These are phyloP conservation scores for Hypoxylon crocopeplum DNA, from an alignment of 495 filamentous ascomycete genomes.

Conservation along the genomic window DNA sequence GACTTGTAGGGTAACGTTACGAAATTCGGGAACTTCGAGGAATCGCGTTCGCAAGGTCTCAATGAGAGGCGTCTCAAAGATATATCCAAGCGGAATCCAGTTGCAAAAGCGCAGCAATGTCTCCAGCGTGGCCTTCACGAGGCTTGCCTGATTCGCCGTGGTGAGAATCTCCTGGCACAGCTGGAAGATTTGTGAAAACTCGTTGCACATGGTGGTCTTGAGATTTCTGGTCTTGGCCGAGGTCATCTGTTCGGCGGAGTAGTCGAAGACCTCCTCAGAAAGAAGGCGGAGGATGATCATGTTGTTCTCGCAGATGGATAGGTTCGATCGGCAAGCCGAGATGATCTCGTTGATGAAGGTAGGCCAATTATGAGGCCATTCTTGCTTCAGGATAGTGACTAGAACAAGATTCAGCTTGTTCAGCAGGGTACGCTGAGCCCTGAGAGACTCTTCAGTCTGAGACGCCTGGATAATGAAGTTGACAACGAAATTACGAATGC, in stretches of 20 bases:
- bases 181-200: slow-evolving; percentile 97
- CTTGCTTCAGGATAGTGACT: slow-evolving; percentile 96
- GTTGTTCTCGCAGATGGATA: slow-evolving; percentile 99
- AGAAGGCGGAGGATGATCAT: slow-evolving; percentile 97
- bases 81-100: slow-evolving; percentile 98
- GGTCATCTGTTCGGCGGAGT: slow-evolving; percentile 98
- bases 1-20: slow-evolving; percentile 95
- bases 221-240: slow-evolving; percentile 93
- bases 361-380: slow-evolving; percentile 99
- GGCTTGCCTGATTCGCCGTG: slow-evolving; percentile 83
- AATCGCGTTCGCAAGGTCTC: slow-evolving; percentile 91
- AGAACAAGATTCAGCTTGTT: slow-evolving; percentile 98
- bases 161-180: slow-evolving; percentile 92
- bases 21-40: slow-evolving; percentile 87
- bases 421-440: slow-evolving; percentile 80
- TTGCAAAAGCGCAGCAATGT: slow-evolving; percentile 95
- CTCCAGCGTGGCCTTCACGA: slow-evolving; percentile 93
- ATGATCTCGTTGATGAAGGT: slow-evolving; percentile 99
- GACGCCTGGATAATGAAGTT: slow-evolving; percentile 96
- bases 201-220: slow-evolving; percentile 97
- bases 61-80: slow-evolving; percentile 97
- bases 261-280: slow-evolving; percentile 98
- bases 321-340: slow-evolving; percentile 87
- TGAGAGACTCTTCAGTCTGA: slow-evolving; percentile 82
- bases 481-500: slow-evolving; percentile 98